Percentiles rank a stretch among this genome's conserved stretches.
Conservation (phyloP, 2,329 filamentous ascomycete genomes). For the Juglanconis juglandina region DNA sequence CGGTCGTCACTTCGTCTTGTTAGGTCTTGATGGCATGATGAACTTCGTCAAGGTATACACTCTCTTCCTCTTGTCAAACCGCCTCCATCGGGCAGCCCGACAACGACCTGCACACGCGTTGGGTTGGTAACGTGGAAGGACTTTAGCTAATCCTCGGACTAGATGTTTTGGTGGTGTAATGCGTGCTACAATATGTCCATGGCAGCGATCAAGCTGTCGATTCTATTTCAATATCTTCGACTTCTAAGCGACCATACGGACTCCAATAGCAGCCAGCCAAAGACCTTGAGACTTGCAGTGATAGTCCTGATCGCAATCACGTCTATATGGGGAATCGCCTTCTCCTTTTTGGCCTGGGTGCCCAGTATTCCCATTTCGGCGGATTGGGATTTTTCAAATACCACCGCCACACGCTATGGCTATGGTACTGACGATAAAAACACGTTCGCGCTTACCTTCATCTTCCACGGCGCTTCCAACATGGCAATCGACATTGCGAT, state of each 20-base stretch:
- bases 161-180: conserved; percentile 20
- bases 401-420: conserved; percentile 2
- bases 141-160: neutral
- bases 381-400: conserved; percentile 20
- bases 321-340: conserved; percentile 22
- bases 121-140: neutral
- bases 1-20: conserved; percentile 7
- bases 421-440: conserved; percentile 8
- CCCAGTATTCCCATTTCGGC: conserved; percentile 21
- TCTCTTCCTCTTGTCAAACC: neutral
- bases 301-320: conserved; percentile 19
- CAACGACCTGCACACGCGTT: too few species aligned
- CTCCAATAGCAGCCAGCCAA: conserved; percentile 16
- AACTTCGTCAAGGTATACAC: conserved; percentile 8
- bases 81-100: neutral
- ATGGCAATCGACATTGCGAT: conserved; percentile 13
- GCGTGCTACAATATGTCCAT: conserved; percentile 23
- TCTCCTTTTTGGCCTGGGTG: conserved; percentile 23
- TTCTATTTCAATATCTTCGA: conserved; percentile 26
- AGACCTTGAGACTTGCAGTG: conserved; percentile 18
- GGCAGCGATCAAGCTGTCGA: conserved; percentile 23
- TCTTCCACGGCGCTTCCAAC: conserved; percentile 13
- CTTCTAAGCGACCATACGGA: conserved; percentile 20
- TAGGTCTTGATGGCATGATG: conserved; percentile 5
- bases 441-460: conserved; percentile 4